A percentile compares a stretch with the other conserved stretches of the same genome.
Conservation (phyloP, 352 stramenopile species). For the Globisporangium heterothallicum region DNA sequence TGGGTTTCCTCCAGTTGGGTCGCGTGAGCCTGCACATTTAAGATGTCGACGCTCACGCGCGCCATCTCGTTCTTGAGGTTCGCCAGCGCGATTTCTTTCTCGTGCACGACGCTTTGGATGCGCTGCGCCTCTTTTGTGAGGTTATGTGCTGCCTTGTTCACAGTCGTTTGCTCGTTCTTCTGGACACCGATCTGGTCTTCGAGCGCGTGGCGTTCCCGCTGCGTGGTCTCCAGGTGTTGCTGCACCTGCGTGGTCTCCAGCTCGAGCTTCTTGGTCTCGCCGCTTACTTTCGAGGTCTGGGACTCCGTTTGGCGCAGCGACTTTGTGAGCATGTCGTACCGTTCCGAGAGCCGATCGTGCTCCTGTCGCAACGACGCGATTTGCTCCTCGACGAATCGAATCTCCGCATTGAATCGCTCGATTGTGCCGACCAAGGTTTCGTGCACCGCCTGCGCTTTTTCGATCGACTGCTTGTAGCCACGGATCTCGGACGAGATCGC, state of each 20-base stretch:
- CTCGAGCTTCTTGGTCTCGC: constrained; percentile 66
- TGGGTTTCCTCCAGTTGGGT: constrained; percentile 85
- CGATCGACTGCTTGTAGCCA: constrained; percentile 83
- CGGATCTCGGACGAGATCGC: constrained; percentile 82
- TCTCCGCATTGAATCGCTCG: constrained; percentile 82
- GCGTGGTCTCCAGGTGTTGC: constrained; percentile 77
- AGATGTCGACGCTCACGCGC: constrained; percentile 85
- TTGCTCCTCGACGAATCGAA: constrained; percentile 72
- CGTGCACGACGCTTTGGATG: constrained; percentile 67
- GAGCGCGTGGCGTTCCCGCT: constrained; percentile 84
- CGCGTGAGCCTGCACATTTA: constrained; percentile 90
- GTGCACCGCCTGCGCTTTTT: constrained; percentile 74
- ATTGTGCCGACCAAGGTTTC: constrained; percentile 80
- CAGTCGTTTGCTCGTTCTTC: constrained; percentile 86
- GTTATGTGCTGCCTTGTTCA: constrained; percentile 90
- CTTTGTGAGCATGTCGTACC: constrained; percentile 85
- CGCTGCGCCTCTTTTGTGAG: constrained; percentile 78
- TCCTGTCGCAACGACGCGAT: constrained; percentile 50
- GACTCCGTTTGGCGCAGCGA: constrained; percentile 85
- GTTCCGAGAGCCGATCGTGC: constrained; percentile 67
- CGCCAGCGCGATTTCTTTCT: constrained; percentile 87
- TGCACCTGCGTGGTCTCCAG: constrained; percentile 61
- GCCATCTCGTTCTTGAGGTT: constrained; percentile 92
- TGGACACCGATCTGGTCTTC: constrained; percentile 79
- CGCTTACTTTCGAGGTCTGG: constrained; percentile 61